A percentile compares a stretch with the other conserved stretches of the same genome.
Conservation (phyloP, 164 flowering plant genomes). For the Kingdonia uniflora region DNA sequence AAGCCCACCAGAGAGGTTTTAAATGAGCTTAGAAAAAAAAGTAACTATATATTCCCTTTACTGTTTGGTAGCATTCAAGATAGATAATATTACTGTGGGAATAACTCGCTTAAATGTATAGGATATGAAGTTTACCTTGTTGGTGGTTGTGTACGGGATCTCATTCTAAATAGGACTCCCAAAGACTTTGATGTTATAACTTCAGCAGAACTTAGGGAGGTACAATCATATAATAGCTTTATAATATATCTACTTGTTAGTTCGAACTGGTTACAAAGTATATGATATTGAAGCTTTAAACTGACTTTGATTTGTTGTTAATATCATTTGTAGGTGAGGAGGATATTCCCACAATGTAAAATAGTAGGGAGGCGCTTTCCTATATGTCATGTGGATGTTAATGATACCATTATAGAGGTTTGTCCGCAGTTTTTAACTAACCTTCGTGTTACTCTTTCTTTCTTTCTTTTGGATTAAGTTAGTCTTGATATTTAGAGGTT, state of each 20-base stretch:
- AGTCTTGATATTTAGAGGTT: too few relatives aligned
- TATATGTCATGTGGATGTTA: slow-evolving; percentile 77
- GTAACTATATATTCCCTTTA: slow-evolving; percentile 17
- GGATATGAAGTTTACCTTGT: slow-evolving; percentile 90
- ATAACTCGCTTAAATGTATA: slow-evolving; percentile 15
- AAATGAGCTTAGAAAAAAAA: slow-evolving; percentile 48
- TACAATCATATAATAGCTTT: slow-evolving; percentile 9
- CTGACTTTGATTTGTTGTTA: background rate
- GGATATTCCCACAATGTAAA: slow-evolving; percentile 52
- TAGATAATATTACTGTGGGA: background rate
- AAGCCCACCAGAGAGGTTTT: slow-evolving; percentile 57
- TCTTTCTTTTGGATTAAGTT: too few relatives aligned
- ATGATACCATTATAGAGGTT: slow-evolving; percentile 71
- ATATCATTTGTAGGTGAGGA: slow-evolving; percentile 46
- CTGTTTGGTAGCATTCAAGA: background rate
- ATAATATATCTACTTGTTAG: background rate
- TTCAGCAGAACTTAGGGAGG: slow-evolving; percentile 82
- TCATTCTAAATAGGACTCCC: slow-evolving; percentile 62
- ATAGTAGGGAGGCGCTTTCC: slow-evolving; percentile 86
- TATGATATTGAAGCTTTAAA: background rate
- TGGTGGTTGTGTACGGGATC: slow-evolving; percentile 94
- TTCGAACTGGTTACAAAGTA: background rate
- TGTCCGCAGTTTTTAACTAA: slow-evolving; percentile 7
- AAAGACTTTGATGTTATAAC: slow-evolving; percentile 87
- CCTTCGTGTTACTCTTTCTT: too few relatives aligned